Evolutionary conservation across 768 basidiomycete genomes (phyloP), one percentile per base, ranked within the genome.

Genomic region (Suillus weaverae): DNA sequence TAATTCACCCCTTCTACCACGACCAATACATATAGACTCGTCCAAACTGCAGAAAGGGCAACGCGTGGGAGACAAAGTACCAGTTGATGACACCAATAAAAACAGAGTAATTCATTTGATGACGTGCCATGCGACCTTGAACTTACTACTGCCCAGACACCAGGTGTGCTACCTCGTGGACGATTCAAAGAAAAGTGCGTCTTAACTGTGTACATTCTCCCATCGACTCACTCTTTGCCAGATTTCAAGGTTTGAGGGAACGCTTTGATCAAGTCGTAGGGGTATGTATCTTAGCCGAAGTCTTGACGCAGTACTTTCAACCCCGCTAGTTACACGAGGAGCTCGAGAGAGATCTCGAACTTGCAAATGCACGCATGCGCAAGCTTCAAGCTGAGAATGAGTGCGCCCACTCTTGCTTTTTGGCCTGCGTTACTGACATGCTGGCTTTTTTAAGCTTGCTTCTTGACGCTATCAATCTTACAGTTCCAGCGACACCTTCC

Each of bases 151-250:
- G 67, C 18, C 66, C 65, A 32, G 68, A 69, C 60, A 70, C 69
- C 26, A 56, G 66, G n/a, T 70, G 69, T 36, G 43, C 43, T 33
- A 50, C 46, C 26, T 32, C 57, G 57, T 32, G 57, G 57, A 32
- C 69, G 74, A 44, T 77, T 75, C 69, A 76, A 76, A 36, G 75
- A 77, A 68, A 76, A 76, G 75, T 77, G 48, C 9, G 73, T 61
- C 11, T 59, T 5, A 22, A 22, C 9, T 5, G 18, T 3, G 26
- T 14, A 8, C 16, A 22, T 10, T 2, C n/a, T 20, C 16, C 2
- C 3, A 4, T 18, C 30, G 22, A 4, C 57, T 44, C 26, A 30
- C 33, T 11, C 4, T 9, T 13, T 38, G 26, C 3, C 26, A 76
- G 75, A 61, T 76, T 74, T 41, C 75, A 78, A 26, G 32, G 62